Conservation (phyloP, 257 asterid species). For the Cinchona pubescens region DNA sequence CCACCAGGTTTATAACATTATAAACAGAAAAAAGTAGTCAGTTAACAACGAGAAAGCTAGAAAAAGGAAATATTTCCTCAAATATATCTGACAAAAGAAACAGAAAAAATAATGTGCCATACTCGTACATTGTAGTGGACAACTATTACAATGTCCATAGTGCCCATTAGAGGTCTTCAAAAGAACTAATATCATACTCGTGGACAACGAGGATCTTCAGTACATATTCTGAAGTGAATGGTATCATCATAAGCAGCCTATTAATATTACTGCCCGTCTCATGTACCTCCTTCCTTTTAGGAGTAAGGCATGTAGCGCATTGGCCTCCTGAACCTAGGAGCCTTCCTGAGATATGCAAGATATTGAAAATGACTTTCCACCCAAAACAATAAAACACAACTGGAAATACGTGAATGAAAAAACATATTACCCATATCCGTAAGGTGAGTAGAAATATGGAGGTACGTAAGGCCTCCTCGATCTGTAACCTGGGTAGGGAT, state of each 20-base stretch:
- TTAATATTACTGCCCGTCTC: background rate
- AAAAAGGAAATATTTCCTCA: background rate
- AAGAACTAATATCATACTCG: background rate
- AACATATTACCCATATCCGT: slow-evolving; percentile 71
- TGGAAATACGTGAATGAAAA: background rate
- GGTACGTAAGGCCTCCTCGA: slow-evolving; percentile 77
- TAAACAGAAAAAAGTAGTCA: background rate
- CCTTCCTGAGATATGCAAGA: slow-evolving; percentile 55
- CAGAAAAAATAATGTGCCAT: background rate
- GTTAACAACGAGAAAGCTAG: background rate
- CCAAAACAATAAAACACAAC: background rate
- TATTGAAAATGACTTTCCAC: background rate
- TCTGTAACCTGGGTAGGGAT: slow-evolving; percentile 59
- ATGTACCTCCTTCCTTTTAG: slow-evolving; percentile 21
- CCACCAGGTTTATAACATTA: background rate
- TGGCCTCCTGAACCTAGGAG: slow-evolving; percentile 84
- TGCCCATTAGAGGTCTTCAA: background rate
- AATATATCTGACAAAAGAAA: background rate
- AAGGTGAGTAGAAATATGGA: slow-evolving; percentile 70
- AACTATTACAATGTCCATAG: background rate
- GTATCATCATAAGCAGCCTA: background rate
- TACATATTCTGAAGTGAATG: background rate
- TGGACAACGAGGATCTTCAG: background rate
- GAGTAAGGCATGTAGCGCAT: slow-evolving; percentile 82
- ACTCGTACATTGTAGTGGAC: background rate